Evolutionary conservation across 345 rosid genomes (phyloP), one percentile per base, ranked within the genome.

Genomic region (Psidium guajava): DNA sequence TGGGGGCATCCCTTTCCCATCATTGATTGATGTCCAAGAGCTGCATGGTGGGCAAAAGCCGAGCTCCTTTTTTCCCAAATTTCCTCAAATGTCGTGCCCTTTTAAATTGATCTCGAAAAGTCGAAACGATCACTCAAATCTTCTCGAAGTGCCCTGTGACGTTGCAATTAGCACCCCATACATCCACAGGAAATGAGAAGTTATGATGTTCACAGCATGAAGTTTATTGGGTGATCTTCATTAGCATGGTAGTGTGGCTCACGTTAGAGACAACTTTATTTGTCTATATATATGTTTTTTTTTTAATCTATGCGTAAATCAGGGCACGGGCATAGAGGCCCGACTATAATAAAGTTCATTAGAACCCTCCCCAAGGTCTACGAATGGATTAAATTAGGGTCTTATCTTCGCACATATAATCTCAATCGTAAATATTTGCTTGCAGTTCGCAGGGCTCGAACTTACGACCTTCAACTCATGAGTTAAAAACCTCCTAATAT

Each of bases 331-430:
- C 22, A 28, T 28, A 3, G 3, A 15, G 0, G 0, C 22, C 8
- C 0, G 0, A 7, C 3, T 8, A 64, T 54, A 20, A 8, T 54
- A 54, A 20, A 20, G 57, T 54, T 7, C 1, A 18, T 54, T 20
- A 6, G 56, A 55, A 55, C 25, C 1, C 24, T 32, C 0, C 42
- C 3, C 21, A 32, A 64, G 1, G 18, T 64, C 18, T 7, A 32
- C 3, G 0, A 61, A 61, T 0, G 0, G 5, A 32, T 64, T 32
- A 0, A 16, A 24, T 0, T 64, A 2, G 0, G 0, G 8, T 64
- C 24, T 32, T 64, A 0, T 3, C 2, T 16, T 28, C 9, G 16
- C 16, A 5, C 58, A 8, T 8, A 55, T 55, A 21, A 20, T 8
- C 25, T 24, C 24, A 1, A 20, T 24, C 0, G 10, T 54, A 8